Conservation (phyloP, 495 filamentous ascomycete genomes). For the Cryomyces antarcticus region DNA sequence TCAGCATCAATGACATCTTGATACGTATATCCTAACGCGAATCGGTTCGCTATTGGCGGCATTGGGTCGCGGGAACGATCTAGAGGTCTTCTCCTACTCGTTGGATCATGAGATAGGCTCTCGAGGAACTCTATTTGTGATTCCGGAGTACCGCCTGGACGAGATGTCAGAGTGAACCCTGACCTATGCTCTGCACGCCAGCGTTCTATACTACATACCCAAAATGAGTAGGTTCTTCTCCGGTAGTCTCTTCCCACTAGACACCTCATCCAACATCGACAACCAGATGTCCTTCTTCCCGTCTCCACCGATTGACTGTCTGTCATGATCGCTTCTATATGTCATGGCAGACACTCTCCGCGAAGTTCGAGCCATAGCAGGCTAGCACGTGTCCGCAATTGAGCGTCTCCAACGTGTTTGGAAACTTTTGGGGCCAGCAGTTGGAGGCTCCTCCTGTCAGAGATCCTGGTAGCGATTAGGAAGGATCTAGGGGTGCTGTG, state of each 20-base stretch:
- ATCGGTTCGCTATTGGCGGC: slow-evolving; percentile 77
- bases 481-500: too few species aligned
- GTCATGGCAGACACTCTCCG: too few species aligned
- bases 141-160: slow-evolving; percentile 63
- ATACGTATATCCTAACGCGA: slow-evolving; percentile 88
- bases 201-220: slow-evolving; percentile 28
- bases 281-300: slow-evolving; percentile 85
- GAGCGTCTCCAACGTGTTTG: too few species aligned
- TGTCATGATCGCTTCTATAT: slow-evolving; percentile 13
- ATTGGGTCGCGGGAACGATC: slow-evolving; percentile 24
- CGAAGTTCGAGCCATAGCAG: too few species aligned
- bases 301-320: slow-evolving; percentile 41
- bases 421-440: too few species aligned
- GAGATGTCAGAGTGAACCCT: background rate
- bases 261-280: slow-evolving; percentile 75
- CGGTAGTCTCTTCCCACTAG: slow-evolving; percentile 73
- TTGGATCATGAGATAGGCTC: slow-evolving; percentile 44
- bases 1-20: slow-evolving; percentile 88
- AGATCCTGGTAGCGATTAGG: too few species aligned
- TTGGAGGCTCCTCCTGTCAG: too few species aligned
- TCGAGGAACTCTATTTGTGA: slow-evolving; percentile 82
- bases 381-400: too few species aligned
- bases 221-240: slow-evolving; percentile 83
- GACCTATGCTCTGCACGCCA: slow-evolving; percentile 2
- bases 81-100: slow-evolving; percentile 29